phyloP scores from a whole-genome alignment of 2,329 filamentous ascomycete species.

The Leptographium wingfieldii region DNA sequence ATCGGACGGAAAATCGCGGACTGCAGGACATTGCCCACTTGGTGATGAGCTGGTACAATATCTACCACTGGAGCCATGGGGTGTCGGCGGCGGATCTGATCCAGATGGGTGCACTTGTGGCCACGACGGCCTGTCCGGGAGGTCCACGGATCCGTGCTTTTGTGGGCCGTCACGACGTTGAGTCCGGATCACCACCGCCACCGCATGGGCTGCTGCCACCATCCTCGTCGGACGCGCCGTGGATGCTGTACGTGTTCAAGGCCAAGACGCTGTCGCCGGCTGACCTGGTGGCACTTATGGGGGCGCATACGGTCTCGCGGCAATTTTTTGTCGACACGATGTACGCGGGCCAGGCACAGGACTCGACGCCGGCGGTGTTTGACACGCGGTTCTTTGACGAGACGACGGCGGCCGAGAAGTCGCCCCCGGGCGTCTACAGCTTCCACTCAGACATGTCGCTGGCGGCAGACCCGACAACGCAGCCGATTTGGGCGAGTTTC shows the following conservation, averaged over 20 bases:
- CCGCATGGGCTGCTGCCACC: constrained; percentile 32
- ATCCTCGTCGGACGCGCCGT: constrained; percentile 24
- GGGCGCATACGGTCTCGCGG: constrained; percentile 37
- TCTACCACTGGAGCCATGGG: constrained; percentile 22
- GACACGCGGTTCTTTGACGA: constrained; percentile 37
- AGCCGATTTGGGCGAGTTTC: constrained; percentile 26
- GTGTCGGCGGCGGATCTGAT: constrained; percentile 42
- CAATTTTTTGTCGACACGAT: constrained; percentile 31
- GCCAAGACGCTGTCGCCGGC: constrained; percentile 36
- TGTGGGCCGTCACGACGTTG: constrained; percentile 33
- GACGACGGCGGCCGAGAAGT: constrained; percentile 18
- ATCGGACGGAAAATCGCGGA: constrained; percentile 30
- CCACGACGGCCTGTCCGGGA: constrained; percentile 36
- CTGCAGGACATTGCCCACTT: constrained; percentile 27
- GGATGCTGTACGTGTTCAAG: constrained; percentile 31
- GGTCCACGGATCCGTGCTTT: constrained; percentile 37
- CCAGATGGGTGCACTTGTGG: constrained; percentile 34
- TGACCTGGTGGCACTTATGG: constrained; percentile 40
- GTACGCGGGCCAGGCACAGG: constrained; percentile 27
- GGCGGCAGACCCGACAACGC: constrained; percentile 23
- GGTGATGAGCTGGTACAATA: constrained; percentile 24
- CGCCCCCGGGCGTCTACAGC: constrained; percentile 20
- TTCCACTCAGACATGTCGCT: constrained; percentile 30
- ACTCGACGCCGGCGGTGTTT: constrained; percentile 36
- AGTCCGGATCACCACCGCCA: constrained; percentile 16